Conservation (phyloP, 2,329 filamentous ascomycete species). For the Alternaria panax region DNA sequence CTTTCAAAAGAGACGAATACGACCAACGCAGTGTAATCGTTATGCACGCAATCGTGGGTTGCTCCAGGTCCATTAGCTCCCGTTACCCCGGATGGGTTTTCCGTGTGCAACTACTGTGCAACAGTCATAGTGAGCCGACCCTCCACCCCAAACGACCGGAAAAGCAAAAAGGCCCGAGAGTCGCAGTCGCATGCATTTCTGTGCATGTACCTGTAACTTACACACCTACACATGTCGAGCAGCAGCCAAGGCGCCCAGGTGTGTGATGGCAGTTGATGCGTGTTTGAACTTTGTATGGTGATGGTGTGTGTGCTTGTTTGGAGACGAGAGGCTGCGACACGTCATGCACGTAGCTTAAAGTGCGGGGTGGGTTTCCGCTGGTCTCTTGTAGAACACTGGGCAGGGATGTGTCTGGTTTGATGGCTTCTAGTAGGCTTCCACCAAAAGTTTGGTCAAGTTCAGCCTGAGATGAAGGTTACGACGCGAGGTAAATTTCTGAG, state of each 20-base stretch:
- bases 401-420: not conserved
- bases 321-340: constrained; percentile 3
- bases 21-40: not conserved
- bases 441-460: not conserved
- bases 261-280: constrained; percentile 4
- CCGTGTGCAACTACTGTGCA: constrained; percentile 1
- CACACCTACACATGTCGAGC: not conserved
- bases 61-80: constrained; percentile 6
- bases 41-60: not conserved
- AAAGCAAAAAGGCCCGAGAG: constrained; percentile 5
- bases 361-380: not conserved
- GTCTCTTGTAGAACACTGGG: not conserved
- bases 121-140: constrained; percentile 3
- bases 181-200: not conserved
- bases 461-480: not conserved
- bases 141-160: constrained; percentile 1
- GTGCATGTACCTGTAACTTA: not conserved
- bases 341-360: constrained; percentile 5
- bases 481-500: not conserved
- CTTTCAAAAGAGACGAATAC: constrained; percentile 3
- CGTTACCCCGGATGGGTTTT: constrained; percentile 18
- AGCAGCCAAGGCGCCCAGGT: constrained; percentile 6
- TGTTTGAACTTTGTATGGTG: constrained; percentile 7
- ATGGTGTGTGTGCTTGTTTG: constrained; percentile 8
- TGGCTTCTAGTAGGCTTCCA: not conserved